Base-by-base conservation (phyloP, 768 basidiomycete species). In the Boletellus emodensis region DNA sequence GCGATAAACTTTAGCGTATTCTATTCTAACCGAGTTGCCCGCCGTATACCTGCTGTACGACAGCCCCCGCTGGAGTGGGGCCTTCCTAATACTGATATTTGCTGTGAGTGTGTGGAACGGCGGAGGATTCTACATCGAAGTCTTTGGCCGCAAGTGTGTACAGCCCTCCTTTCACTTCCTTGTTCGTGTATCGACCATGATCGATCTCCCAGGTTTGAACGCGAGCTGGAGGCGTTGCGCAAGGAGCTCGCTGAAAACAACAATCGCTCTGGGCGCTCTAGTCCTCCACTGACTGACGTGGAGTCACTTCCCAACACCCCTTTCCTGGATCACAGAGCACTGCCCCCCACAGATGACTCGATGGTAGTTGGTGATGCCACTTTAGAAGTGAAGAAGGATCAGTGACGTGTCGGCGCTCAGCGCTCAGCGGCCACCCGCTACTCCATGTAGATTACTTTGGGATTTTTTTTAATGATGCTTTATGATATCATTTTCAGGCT, bases 71-170 rank as follows among this genome's bases (percentile, higher is more conserved):
- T 90, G 86, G 81, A 93, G 90, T 58, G 82, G 79, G 15, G 67
- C 77, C 2, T 96, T 93, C 72, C 70, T 97, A 20, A 70, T 94
- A 35, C 56, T 80, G 56, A 87, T 97, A 39, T 90, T 97, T 61
- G 74, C 80, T 14, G 90, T 93, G 40, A 88, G 88, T 52, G 92
- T 88, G 0, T 98, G 94, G 94, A 98, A 97, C 63, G 94, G 94
- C 10, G 93, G 89, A 20, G 90, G 90, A 2, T 96, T 85, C 75
- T 96, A 96, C 66, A 94, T 96, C 47, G 94, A 96, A 66, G 94
- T 96, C 17, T 96, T 95, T 63, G 94, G 94, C 26, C 83, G 94
- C 71, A 95, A 96, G 94, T 94, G 55, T 58, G 90, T 80, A 22
- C 44, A 52, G 51, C 51, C 53, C 24, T 3, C n/a, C 10, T 48